phyloP scores from a whole-genome alignment of 768 basidiomycete species.

The Tricholoma sp. region DNA sequence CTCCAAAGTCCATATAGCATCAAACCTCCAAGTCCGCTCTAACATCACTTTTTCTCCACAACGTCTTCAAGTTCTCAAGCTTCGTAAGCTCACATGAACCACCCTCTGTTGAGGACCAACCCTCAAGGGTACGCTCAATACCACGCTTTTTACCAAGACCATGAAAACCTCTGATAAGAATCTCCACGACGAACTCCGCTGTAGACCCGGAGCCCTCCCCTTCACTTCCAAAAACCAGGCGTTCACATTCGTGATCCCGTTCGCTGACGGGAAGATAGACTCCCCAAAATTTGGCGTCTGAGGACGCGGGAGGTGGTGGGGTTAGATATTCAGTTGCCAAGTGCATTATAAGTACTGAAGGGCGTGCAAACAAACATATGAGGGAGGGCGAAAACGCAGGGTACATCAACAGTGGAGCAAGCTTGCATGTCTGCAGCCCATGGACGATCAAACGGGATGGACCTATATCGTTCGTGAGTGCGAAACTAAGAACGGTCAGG shows the following conservation, averaged over 20 bases:
- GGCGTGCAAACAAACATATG: constrained; percentile 62
- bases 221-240: constrained; percentile 51
- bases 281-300: constrained; percentile 73
- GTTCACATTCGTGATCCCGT: constrained; percentile 52
- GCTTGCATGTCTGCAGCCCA: constrained; percentile 38
- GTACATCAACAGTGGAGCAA: constrained; percentile 53
- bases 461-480: constrained; percentile 22
- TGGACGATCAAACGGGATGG: constrained; percentile 62
- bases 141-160: constrained; percentile 43
- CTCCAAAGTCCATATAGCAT: not conserved
- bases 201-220: constrained; percentile 45
- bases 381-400: constrained; percentile 63
- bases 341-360: constrained; percentile 62
- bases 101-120: constrained; percentile 39
- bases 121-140: constrained; percentile 60
- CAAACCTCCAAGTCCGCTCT: constrained; percentile 22
- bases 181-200: constrained; percentile 57
- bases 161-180: constrained; percentile 44
- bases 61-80: constrained; percentile 46
- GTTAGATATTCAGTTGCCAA: constrained; percentile 68
- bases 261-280: constrained; percentile 70
- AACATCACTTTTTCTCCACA: constrained; percentile 25
- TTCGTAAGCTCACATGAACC: constrained; percentile 42
- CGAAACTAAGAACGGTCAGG: not conserved
- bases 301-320: constrained; percentile 59